Evolutionary conservation across 306 rosid species (phyloP).

Genomic region (Hippophae gyantsensis): DNA sequence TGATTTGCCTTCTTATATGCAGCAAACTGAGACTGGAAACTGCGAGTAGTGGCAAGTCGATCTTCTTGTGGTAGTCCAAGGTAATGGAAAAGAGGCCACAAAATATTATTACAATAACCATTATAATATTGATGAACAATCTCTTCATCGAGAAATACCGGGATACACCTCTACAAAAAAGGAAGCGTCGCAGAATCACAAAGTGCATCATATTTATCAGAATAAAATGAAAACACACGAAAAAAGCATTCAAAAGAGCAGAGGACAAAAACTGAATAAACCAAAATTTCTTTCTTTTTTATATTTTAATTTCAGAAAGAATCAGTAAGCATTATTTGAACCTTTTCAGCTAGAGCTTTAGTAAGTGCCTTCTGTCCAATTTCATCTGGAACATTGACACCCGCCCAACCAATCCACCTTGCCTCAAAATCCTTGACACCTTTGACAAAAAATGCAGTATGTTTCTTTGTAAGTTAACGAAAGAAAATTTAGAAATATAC

Average conservation of each 20-base stretch:
- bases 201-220: slow-evolving; percentile 3
- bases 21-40: slow-evolving; percentile 83
- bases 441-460: slow-evolving; percentile 20
- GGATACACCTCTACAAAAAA: slow-evolving; percentile 63
- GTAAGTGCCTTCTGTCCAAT: slow-evolving; percentile 82
- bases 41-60: slow-evolving; percentile 89
- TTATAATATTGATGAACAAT: slow-evolving; percentile 86
- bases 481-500: slow-evolving; percentile 4
- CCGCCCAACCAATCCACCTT: slow-evolving; percentile 97
- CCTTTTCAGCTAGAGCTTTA: slow-evolving; percentile 80
- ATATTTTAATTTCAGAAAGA: background rate
- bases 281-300: background rate
- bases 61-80: slow-evolving; percentile 97
- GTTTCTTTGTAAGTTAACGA: slow-evolving; percentile 16
- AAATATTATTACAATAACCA: slow-evolving; percentile 85
- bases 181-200: slow-evolving; percentile 12
- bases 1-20: slow-evolving; percentile 87
- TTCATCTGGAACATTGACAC: slow-evolving; percentile 81
- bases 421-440: slow-evolving; percentile 87
- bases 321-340: slow-evolving; percentile 10
- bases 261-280: background rate
- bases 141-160: slow-evolving; percentile 89
- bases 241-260: slow-evolving; percentile 4
- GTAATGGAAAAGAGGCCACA: slow-evolving; percentile 95
- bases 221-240: no score